Conservation (phyloP, 805 yeast species). For the Saturnispora gosingensis region DNA sequence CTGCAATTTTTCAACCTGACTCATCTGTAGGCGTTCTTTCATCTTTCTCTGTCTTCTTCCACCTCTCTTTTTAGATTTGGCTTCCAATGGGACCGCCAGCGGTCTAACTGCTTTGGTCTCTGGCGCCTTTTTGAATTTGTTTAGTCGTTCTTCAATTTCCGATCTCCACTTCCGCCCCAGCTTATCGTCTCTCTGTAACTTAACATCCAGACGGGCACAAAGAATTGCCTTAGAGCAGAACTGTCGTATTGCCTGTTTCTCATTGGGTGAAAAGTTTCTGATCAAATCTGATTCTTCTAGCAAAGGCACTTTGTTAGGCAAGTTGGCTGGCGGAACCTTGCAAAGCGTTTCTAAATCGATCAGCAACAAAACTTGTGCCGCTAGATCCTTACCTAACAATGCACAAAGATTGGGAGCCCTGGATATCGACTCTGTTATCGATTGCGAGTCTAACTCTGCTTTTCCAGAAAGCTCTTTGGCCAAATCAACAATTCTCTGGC, state of each 20-base stretch:
- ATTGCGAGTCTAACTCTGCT: background rate
- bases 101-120: conserved; percentile 59
- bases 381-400: conserved; percentile 59
- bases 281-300: conserved; percentile 49
- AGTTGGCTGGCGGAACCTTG: conserved; percentile 70
- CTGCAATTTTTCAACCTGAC: conserved; percentile 75
- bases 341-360: conserved; percentile 66
- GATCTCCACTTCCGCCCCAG: conserved; percentile 50
- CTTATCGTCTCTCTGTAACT: conserved; percentile 28
- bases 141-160: conserved; percentile 57
- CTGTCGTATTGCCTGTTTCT: conserved; percentile 67
- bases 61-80: conserved; percentile 73
- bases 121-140: conserved; percentile 72
- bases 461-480: background rate
- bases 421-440: background rate
- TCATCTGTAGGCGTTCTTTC: conserved; percentile 71
- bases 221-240: conserved; percentile 70
- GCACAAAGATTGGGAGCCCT: conserved; percentile 75
- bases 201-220: conserved; percentile 70
- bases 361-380: conserved; percentile 63
- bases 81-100: conserved; percentile 63
- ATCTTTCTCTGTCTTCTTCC: conserved; percentile 73
- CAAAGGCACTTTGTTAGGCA: conserved; percentile 55
- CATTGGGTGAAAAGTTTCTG: conserved; percentile 28
- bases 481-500: background rate